These are phyloP conservation scores for Eragrostis nindensis DNA, from an alignment of 176 grass and related monocot genomes.

Conservation along the genomic window DNA sequence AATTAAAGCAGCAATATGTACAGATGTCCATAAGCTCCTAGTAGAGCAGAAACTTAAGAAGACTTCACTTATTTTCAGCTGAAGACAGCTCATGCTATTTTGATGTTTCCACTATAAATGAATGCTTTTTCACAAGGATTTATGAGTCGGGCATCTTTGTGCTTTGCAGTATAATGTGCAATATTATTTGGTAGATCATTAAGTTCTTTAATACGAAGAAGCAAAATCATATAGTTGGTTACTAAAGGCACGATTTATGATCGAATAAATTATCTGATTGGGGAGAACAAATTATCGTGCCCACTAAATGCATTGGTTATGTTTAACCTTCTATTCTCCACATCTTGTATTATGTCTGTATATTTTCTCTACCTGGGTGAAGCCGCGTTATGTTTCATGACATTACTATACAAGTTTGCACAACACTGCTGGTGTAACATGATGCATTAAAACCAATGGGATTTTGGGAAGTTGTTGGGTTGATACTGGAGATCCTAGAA, in stretches of 20 bases:
- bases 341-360: background rate
- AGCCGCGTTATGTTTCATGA: background rate
- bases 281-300: background rate
- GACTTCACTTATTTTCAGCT: background rate
- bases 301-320: constrained; percentile 4
- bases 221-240: background rate
- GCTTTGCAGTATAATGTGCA: background rate
- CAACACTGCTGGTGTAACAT: background rate
- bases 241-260: background rate
- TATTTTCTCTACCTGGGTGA: background rate
- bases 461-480: background rate
- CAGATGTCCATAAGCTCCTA: background rate
- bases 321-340: background rate
- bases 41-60: background rate
- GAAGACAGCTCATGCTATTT: background rate
- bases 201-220: background rate
- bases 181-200: background rate
- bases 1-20: background rate
- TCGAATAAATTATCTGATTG: background rate
- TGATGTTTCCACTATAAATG: background rate
- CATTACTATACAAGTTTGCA: background rate
- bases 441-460: background rate
- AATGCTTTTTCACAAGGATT: background rate
- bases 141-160: background rate
- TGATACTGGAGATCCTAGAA: background rate